phyloP scores from a whole-genome alignment of 371 early-diverging fungal genomes.

The Smittium mucronatum region DNA sequence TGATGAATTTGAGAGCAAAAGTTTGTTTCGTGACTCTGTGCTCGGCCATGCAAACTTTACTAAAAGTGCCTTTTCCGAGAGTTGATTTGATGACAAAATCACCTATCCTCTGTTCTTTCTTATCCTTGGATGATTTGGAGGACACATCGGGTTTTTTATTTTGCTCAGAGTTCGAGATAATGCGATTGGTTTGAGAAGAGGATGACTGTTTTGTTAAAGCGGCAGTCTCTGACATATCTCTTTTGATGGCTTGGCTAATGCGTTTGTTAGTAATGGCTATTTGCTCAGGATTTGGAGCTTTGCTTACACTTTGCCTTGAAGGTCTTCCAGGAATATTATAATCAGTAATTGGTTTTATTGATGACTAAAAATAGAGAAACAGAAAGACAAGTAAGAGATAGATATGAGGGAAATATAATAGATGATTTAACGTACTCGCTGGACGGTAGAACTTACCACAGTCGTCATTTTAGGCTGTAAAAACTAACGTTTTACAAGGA shows the following conservation, averaged over 20 bases:
- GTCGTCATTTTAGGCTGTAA: neutral
- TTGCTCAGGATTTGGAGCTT: neutral
- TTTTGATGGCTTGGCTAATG: neutral
- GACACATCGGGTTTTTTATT: neutral
- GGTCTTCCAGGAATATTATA: neutral
- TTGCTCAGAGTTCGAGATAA: neutral
- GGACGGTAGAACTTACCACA: neutral
- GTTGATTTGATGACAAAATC: slow-evolving; percentile 32
- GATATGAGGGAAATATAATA: neutral
- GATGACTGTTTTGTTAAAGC: neutral
- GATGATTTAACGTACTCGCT: too few species aligned
- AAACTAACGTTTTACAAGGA: neutral
- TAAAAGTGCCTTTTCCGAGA: slow-evolving; percentile 34
- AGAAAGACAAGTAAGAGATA: neutral
- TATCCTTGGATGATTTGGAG: neutral
- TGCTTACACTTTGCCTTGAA: neutral
- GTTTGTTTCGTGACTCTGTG: slow-evolving; percentile 39
- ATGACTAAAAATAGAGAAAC: neutral
- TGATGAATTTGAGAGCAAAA: slow-evolving; percentile 84
- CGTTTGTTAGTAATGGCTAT: neutral
- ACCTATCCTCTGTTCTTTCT: slow-evolving; percentile 29
- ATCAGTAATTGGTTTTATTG: neutral
- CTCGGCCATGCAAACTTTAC: slow-evolving; percentile 34
- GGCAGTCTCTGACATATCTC: neutral
- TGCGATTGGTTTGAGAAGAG: neutral